These are phyloP conservation scores for Microsporum audouinii DNA, from an alignment of 2,329 filamentous ascomycete genomes.

Conservation along the genomic window DNA sequence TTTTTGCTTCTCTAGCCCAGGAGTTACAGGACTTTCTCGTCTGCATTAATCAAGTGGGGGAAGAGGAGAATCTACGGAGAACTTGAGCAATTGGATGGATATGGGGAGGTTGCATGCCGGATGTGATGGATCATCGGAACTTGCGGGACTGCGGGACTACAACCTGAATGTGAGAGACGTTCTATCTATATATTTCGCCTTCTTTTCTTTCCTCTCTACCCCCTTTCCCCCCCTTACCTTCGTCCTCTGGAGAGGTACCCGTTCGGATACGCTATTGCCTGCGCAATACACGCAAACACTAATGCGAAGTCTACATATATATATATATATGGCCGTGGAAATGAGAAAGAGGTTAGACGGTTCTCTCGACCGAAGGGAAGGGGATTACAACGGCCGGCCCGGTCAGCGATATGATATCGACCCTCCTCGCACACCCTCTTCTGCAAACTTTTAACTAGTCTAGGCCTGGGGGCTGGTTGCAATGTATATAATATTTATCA, in stretches of 20 bases:
- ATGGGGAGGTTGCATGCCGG: not conserved
- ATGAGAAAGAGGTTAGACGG: no score
- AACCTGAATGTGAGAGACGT: not conserved
- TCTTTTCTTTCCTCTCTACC: no score
- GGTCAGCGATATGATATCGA: not conserved
- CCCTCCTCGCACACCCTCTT: not conserved
- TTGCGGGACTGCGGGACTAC: not conserved
- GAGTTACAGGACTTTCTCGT: conserved; percentile 3
- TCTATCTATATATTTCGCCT: not conserved
- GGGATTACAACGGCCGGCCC: not conserved
- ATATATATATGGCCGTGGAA: no score
- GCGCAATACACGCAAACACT: no score
- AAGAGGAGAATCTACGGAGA: not conserved
- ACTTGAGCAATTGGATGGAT: not conserved
- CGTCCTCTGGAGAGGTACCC: no score
- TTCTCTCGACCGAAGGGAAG: no score
- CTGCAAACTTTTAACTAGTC: not conserved
- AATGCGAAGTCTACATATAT: no score
- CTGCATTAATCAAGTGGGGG: conserved; percentile 2
- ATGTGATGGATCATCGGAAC: not conserved
- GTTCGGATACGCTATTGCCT: no score
- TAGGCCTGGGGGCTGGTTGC: not conserved
- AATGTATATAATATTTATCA: conserved; percentile 2
- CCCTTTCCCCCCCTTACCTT: no score
- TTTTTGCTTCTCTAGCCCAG: conserved; percentile 4